Evolutionary conservation across 345 rosid species (phyloP).

Genomic region (Camelina neglecta): DNA sequence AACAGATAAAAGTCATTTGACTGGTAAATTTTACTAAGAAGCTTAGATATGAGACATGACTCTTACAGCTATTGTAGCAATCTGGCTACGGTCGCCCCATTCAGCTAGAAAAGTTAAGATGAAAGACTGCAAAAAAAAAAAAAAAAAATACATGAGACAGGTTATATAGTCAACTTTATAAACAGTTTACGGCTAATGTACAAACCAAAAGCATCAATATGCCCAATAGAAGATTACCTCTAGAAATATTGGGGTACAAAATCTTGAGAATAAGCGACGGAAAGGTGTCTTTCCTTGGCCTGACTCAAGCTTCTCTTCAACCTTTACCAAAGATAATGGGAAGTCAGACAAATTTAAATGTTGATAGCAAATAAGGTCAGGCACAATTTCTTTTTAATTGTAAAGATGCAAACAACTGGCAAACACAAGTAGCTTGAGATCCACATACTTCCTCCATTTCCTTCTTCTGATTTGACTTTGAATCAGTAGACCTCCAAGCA

Average conservation of each 20-base stretch:
- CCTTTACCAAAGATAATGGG: conserved; percentile 50
- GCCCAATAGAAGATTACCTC: conserved; percentile 60
- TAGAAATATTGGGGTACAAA: conserved; percentile 95
- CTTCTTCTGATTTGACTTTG: conserved; percentile 89
- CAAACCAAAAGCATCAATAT: conserved; percentile 9
- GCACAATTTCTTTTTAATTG: background rate
- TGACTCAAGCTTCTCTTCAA: conserved; percentile 95
- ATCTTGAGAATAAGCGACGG: conserved; percentile 90
- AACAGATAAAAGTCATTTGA: conserved; percentile 4
- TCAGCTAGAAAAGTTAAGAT: conserved; percentile 94
- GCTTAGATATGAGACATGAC: conserved; percentile 9
- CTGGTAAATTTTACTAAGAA: background rate
- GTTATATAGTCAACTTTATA: conserved; percentile 5
- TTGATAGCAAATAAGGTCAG: background rate
- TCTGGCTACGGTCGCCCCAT: conserved; percentile 99
- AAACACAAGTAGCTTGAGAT: conserved; percentile 16
- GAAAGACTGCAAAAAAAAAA: conserved; percentile 67
- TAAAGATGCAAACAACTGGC: conserved; percentile 7
- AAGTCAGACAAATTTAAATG: conserved; percentile 6
- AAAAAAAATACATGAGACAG: conserved; percentile 1
- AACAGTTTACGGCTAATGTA: background rate
- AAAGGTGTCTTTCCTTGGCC: conserved; percentile 82
- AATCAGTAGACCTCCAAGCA: conserved; percentile 91
- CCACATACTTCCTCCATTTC: conserved; percentile 95
- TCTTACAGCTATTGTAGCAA: conserved; percentile 99